A percentile compares a stretch with the other conserved stretches of the same genome.
Conservation (phyloP, 2,329 filamentous ascomycete genomes). For the Rhexocercosporidium sp. region DNA sequence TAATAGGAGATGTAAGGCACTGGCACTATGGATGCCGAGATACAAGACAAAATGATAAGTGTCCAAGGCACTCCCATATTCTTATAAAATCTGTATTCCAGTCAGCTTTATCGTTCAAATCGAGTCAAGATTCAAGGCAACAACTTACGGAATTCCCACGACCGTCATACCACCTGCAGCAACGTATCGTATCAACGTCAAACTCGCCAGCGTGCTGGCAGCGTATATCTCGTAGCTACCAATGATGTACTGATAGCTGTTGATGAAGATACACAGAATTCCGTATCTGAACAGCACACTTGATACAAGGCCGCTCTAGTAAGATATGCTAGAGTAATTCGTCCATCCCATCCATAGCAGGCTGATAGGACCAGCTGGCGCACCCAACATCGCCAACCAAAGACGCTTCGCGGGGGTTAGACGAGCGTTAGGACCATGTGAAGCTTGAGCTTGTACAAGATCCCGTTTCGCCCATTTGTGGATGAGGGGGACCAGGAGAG, state of each 20-base stretch:
- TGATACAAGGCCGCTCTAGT: conserved; percentile 50
- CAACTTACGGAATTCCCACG: conserved; percentile 27
- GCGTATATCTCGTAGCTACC: conserved; percentile 29
- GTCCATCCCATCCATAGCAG: conserved; percentile 36
- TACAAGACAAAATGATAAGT: conserved; percentile 28
- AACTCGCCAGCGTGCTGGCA: conserved; percentile 19
- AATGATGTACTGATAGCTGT: conserved; percentile 32
- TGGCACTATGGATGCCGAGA: conserved; percentile 31
- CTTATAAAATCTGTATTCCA: conserved; percentile 24
- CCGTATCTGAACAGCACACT: conserved; percentile 49
- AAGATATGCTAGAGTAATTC: conserved; percentile 40
- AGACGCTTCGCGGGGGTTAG: conserved; percentile 37
- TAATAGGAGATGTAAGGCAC: conserved; percentile 30
- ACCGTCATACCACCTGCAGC: conserved; percentile 29
- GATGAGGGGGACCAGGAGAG: conserved; percentile 43
- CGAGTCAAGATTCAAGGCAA: conserved; percentile 52
- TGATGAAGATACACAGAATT: conserved; percentile 49
- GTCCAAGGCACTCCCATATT: conserved; percentile 35
- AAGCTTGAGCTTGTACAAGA: conserved; percentile 12
- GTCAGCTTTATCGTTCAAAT: neutral
- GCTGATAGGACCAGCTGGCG: conserved; percentile 25
- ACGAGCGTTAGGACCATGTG: conserved; percentile 17
- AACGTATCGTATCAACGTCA: conserved; percentile 31
- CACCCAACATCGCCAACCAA: conserved; percentile 29
- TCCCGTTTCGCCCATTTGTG: conserved; percentile 39